Conservation (phyloP, 306 rosid species). For the Quercus mongolica region DNA sequence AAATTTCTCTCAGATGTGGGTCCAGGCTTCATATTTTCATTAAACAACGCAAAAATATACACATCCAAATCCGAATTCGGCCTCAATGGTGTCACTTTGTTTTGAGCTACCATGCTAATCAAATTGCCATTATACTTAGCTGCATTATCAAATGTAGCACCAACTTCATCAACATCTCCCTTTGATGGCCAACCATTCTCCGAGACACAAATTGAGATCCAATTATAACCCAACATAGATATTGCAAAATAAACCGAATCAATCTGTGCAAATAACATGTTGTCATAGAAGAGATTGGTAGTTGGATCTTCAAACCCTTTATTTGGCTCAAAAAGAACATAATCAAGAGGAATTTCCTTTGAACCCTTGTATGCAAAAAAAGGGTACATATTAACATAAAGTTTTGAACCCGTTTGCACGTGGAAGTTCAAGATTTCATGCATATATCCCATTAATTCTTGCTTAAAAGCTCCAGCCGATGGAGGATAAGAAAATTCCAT, state of each 20-base stretch:
- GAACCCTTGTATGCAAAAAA: neutral
- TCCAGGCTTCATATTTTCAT: no score
- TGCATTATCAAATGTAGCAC: neutral
- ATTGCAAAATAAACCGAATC: neutral
- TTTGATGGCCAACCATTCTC: neutral
- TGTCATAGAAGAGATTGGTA: neutral
- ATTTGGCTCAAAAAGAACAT: neutral
- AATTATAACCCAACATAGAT: neutral
- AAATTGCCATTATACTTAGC: neutral
- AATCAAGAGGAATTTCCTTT: neutral
- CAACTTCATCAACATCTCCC: neutral
- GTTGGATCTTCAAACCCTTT: neutral
- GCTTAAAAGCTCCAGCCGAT: neutral
- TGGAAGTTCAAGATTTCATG: neutral
- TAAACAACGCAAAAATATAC: no score
- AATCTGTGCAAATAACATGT: neutral
- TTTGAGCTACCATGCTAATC: neutral
- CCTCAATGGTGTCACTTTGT: no score
- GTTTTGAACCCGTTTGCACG: neutral
- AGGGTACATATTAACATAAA: neutral
- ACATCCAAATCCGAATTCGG: no score
- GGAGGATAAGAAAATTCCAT: neutral
- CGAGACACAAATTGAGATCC: neutral
- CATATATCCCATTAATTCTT: neutral
- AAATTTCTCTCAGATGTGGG: no score